Base-by-base conservation (phyloP, 371 early-diverging fungal species). In the Rhizopus stolonifer region DNA sequence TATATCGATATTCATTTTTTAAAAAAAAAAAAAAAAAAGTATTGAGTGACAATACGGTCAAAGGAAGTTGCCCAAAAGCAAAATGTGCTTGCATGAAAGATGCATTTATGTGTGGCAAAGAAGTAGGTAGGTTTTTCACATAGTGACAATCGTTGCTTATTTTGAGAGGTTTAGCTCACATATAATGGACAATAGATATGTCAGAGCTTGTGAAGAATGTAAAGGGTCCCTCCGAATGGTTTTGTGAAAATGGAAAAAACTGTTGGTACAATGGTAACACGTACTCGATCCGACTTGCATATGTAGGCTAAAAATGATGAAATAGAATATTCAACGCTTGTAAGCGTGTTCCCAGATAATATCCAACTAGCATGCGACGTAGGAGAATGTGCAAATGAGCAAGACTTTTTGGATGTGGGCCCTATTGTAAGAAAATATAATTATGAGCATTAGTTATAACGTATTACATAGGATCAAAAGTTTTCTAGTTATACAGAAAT, bases 61-160 rank as follows among this genome's bases (percentile, higher is more conserved):
- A 72, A 46, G 77, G 77, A 1, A 52, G 48, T 19, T 86, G 86
- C 56, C 45, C 51, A 13, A 64, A 67, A 13, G 64, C 80, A 24
- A 56, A 45, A 4, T 86, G 86, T 60, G 64, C 72, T 9, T 86
- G 86, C 55, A 65, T 72, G 62, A 72, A 72, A n/a, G 68, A 61
- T 43, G 73, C 81, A 1, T 67, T 72, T 21, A 80, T 86, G 67
- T 86, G 86, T 60, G 84, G 86, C 10, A 77, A 74, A 49, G 79
- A 81, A 60, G 79, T 79, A 9, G 72, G 68, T 61, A 58, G 59
- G 52, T 19, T 18, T 6, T 14, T 34, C 14, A 18, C 18, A 26
- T 1, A 6, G 15, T 4, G 13, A 32, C 18, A 18, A 8, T 22
- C 11, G 22, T 31, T 15, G 2, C 8, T 40, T 51, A 15, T 2